Percentiles rank a stretch among this genome's conserved stretches.
phyloP scores from a whole-genome alignment of 2,329 filamentous ascomycete species.

The Aspergillus pseudoglaucus region DNA sequence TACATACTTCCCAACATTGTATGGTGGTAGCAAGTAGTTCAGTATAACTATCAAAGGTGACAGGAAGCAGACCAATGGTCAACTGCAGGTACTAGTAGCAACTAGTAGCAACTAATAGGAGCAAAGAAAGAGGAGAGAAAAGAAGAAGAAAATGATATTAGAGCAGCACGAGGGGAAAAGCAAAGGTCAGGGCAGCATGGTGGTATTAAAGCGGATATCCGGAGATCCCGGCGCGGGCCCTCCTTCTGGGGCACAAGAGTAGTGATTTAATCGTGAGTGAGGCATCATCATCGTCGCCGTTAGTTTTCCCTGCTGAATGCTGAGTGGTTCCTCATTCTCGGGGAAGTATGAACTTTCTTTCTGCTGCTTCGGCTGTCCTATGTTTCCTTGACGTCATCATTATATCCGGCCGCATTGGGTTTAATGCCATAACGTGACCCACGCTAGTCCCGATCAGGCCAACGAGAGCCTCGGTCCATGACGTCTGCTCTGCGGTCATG shows the following conservation, averaged over 20 bases:
- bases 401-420: constrained; percentile 12
- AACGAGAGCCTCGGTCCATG: constrained; percentile 19
- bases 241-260: constrained; percentile 4
- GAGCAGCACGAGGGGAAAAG: background rate
- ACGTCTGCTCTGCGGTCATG: constrained; percentile 13
- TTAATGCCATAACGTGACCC: constrained; percentile 13
- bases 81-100: background rate
- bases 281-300: constrained; percentile 10
- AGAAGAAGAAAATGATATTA: background rate
- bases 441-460: constrained; percentile 14
- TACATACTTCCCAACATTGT: constrained; percentile 30
- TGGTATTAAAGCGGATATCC: constrained; percentile 15
- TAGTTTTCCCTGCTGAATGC: too few species aligned
- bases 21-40: background rate
- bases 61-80: background rate
- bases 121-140: background rate
- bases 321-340: background rate
- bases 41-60: background rate
- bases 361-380: background rate
- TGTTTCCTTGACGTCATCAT: constrained; percentile 28
- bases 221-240: constrained; percentile 13
- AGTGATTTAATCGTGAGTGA: constrained; percentile 22
- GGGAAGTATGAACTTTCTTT: background rate
- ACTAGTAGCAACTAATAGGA: background rate
- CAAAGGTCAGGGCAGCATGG: constrained; percentile 2